Conservation (phyloP, 2,329 filamentous ascomycete species). For the Penicillium oxalicum region DNA sequence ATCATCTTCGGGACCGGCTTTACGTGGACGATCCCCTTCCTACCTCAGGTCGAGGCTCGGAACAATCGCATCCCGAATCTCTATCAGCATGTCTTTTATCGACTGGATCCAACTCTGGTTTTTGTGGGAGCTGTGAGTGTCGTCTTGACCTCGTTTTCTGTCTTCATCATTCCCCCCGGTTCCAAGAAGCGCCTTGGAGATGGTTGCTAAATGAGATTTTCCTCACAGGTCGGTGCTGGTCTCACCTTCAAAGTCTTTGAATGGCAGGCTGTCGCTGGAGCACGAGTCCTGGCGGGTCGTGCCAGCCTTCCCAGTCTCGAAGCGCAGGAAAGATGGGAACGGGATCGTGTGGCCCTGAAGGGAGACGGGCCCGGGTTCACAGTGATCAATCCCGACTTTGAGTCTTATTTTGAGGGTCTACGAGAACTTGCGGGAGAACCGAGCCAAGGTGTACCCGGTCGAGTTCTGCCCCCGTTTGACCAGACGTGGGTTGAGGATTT, state of each 20-base stretch:
- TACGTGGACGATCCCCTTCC: conserved; percentile 57
- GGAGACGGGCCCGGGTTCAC: conserved; percentile 56
- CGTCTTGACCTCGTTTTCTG: too few relatives aligned
- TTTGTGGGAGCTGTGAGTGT: conserved; percentile 43
- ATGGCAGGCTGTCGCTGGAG: conserved; percentile 60
- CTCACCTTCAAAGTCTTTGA: conserved; percentile 65
- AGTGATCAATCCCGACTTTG: conserved; percentile 56
- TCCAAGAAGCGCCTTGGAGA: too few relatives aligned
- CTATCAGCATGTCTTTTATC: conserved; percentile 36
- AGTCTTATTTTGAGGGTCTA: conserved; percentile 57
- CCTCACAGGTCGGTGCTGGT: conserved; percentile 28
- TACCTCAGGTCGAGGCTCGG: conserved; percentile 42
- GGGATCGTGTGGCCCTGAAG: conserved; percentile 46
- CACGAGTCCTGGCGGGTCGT: conserved; percentile 53
- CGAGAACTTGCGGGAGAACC: conserved; percentile 41
- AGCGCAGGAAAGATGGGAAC: conserved; percentile 54
- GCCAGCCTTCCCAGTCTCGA: conserved; percentile 45
- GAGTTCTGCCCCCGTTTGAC: conserved; percentile 41
- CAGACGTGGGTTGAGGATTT: conserved; percentile 42
- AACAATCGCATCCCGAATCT: conserved; percentile 33
- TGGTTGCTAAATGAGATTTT: conserved; percentile 9
- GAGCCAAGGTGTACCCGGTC: conserved; percentile 32
- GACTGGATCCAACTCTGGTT: conserved; percentile 27
- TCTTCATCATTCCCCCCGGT: neutral
- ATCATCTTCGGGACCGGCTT: conserved; percentile 65